A percentile compares a stretch with the other conserved stretches of the same genome.
Evolutionary conservation across 140 eudicot genomes (phyloP).

Genomic region (Stevia rebaudiana): DNA sequence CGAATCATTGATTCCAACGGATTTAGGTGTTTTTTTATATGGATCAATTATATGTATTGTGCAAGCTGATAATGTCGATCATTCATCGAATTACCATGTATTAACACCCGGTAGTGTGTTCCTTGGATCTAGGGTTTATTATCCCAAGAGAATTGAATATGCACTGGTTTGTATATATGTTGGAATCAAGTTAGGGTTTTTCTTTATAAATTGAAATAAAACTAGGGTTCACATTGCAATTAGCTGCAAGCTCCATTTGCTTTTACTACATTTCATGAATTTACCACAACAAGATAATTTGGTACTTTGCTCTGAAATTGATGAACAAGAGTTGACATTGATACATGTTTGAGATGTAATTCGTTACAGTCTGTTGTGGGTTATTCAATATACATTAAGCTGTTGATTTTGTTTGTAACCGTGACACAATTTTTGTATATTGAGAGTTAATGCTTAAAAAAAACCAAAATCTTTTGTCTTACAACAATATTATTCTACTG

Average conservation of each 20-base stretch:
- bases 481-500: not conserved
- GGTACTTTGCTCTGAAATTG: not conserved
- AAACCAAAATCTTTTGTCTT: not conserved
- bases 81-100: conserved; percentile 5
- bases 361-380: not conserved
- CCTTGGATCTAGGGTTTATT: conserved; percentile 19
- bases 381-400: too few species aligned
- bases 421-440: not conserved
- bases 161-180: not conserved
- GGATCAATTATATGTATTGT: not conserved
- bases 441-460: not conserved
- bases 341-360: too few species aligned
- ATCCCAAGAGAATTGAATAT: not conserved
- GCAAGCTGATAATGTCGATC: not conserved
- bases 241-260: not conserved
- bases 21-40: not conserved
- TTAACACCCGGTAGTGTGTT: not conserved
- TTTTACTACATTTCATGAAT: not conserved
- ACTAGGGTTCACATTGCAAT: conserved; percentile 5
- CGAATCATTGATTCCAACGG: not conserved
- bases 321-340: conserved; percentile 3
- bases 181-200: conserved; percentile 20
- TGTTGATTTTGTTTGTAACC: not conserved
- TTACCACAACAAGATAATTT: not conserved
- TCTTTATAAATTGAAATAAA: not conserved